Percentiles rank a stretch among this genome's conserved stretches.
These are phyloP conservation scores for Diaporthe sp. DNA, from an alignment of 2,329 filamentous ascomycete species.

Conservation along the genomic window DNA sequence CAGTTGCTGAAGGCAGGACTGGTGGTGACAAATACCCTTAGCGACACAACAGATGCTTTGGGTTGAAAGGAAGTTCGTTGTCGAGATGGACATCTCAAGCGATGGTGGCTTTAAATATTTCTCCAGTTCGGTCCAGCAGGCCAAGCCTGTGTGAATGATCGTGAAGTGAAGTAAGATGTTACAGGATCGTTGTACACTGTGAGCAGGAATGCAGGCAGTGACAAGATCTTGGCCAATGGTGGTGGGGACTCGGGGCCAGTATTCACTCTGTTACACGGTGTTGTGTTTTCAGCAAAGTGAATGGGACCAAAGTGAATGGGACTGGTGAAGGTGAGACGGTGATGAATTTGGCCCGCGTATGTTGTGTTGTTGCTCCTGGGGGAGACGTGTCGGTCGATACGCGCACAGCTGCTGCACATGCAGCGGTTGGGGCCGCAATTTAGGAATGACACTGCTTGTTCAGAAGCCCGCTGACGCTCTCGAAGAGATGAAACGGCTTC, in stretches of 20 bases:
- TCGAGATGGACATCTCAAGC: neutral
- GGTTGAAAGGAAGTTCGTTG: neutral
- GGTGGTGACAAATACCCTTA: neutral
- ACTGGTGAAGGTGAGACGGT: neutral
- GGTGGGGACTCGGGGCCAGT: neutral
- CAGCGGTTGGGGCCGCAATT: neutral
- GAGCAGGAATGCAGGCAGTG: neutral
- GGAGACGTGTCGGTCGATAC: neutral
- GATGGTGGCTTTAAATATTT: neutral
- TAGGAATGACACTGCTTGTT: neutral
- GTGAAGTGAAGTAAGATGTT: neutral
- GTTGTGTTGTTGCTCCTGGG: neutral
- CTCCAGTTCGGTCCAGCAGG: neutral
- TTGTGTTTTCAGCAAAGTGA: neutral
- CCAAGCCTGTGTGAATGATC: neutral
- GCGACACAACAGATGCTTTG: neutral
- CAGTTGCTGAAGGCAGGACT: neutral
- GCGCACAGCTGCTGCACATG: neutral
- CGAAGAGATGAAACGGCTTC: neutral
- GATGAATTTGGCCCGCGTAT: neutral
- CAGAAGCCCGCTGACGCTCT: neutral
- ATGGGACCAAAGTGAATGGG: neutral
- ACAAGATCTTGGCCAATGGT: neutral
- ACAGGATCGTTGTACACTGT: neutral
- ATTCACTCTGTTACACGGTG: neutral